Evolutionary conservation across 345 rosid species (phyloP).

Genomic region (Salix suchowensis): DNA sequence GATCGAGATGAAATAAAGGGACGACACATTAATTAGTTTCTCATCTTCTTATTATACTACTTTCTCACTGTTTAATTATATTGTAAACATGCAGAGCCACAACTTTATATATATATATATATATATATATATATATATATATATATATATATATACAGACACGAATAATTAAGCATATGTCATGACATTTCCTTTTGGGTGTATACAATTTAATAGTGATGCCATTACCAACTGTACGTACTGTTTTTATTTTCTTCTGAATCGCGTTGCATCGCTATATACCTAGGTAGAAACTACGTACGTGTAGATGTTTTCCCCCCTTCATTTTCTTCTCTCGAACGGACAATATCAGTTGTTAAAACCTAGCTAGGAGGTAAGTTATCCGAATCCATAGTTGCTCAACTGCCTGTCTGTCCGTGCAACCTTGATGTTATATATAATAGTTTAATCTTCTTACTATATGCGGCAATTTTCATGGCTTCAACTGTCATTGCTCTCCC

Average conservation of each 20-base stretch:
- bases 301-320: background rate
- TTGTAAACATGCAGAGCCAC: background rate
- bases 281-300: background rate
- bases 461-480: background rate
- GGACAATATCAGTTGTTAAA: background rate
- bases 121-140: too few relatives aligned
- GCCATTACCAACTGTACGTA: background rate
- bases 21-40: background rate
- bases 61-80: background rate
- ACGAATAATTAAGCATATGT: too few relatives aligned
- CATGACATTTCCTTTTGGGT: background rate
- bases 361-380: background rate
- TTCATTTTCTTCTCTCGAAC: background rate
- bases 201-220: background rate
- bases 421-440: slow-evolving; percentile 1
- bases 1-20: too few relatives aligned
- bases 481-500: background rate
- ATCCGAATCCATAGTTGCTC: slow-evolving; percentile 22
- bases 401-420: slow-evolving; percentile 17
- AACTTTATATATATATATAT: background rate
- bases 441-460: background rate
- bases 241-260: background rate
- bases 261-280: background rate
- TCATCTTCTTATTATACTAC: background rate
- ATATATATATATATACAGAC: too few relatives aligned